Conservation (phyloP, 2,329 filamentous ascomycete species). For the Pyrenochaeta sp. region DNA sequence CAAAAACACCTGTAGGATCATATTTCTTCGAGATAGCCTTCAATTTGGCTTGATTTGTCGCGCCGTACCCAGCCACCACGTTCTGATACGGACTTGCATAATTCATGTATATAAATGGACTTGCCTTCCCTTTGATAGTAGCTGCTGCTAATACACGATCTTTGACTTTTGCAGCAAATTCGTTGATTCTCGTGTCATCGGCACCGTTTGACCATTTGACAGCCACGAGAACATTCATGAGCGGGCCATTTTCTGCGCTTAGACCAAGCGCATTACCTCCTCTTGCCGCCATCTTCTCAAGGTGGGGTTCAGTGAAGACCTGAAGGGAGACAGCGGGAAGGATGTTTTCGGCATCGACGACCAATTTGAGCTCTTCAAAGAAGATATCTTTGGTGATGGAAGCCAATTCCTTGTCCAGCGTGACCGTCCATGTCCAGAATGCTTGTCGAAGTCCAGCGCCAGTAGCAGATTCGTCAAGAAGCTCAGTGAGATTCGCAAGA, state of each 20-base stretch:
- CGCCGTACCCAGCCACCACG: conserved; percentile 53
- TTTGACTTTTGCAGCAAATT: conserved; percentile 24
- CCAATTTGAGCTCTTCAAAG: conserved; percentile 26
- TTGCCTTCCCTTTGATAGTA: conserved; percentile 8
- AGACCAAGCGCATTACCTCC: conserved; percentile 46
- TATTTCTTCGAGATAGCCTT: conserved; percentile 25
- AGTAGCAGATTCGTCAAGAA: conserved; percentile 12
- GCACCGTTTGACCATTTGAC: conserved; percentile 28
- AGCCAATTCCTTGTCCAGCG: conserved; percentile 30
- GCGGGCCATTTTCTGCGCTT: conserved; percentile 23
- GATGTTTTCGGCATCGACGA: conserved; percentile 27
- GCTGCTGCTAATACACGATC: conserved; percentile 14
- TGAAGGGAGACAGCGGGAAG: conserved; percentile 33
- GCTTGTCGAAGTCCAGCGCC: conserved; percentile 28
- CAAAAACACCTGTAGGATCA: conserved; percentile 29
- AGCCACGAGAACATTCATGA: conserved; percentile 24
- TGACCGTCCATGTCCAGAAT: conserved; percentile 40
- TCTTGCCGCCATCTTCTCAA: conserved; percentile 27
- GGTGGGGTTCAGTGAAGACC: conserved; percentile 31
- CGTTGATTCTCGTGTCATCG: conserved; percentile 34
- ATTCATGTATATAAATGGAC: conserved; percentile 55
- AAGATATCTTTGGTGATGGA: conserved; percentile 32
- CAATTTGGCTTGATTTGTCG: conserved; percentile 42
- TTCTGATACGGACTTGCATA: conserved; percentile 56
- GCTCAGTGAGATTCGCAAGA: conserved; percentile 27